Evolutionary conservation across 169 alveolate genomes (phyloP).

Genomic region (Plasmodium knowlesi): DNA sequence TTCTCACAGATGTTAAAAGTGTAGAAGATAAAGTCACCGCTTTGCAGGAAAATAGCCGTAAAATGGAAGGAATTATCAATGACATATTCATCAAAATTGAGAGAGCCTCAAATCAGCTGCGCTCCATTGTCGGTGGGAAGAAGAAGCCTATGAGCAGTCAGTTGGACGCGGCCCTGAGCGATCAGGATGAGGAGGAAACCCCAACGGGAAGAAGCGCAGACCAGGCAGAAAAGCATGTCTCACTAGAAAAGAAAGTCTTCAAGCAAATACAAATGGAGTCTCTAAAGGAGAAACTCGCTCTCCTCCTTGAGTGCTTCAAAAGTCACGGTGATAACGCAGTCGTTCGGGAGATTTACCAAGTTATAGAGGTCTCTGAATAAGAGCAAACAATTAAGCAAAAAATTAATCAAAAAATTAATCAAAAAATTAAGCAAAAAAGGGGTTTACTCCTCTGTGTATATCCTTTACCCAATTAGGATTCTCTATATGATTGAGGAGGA

Average conservation of each 20-base stretch:
- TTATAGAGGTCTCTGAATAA: constrained; percentile 30
- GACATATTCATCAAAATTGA: constrained; percentile 58
- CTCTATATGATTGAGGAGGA: background rate
- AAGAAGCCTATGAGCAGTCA: background rate
- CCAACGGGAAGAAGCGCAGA: background rate
- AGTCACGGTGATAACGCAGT: constrained; percentile 17
- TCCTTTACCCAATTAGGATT: background rate
- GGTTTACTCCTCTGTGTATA: background rate
- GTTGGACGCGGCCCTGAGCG: background rate
- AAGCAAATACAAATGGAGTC: constrained; percentile 73
- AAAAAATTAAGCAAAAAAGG: background rate
- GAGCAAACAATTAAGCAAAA: too few species aligned
- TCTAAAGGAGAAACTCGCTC: constrained; percentile 46
- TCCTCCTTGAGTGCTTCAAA: constrained; percentile 58
- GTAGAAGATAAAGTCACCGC: constrained; percentile 31
- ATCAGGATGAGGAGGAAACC: background rate
- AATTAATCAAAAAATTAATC: too few species aligned
- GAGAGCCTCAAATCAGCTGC: constrained; percentile 57
- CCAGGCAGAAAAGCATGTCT: background rate
- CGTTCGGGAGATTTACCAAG: constrained; percentile 11
- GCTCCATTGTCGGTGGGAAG: background rate
- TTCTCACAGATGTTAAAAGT: background rate
- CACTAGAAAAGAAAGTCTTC: constrained; percentile 59
- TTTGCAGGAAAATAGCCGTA: constrained; percentile 28
- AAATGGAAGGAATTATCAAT: constrained; percentile 25